These are phyloP conservation scores for Cladophialophora yegresii DNA, from an alignment of 2,329 filamentous ascomycete genomes.

Conservation along the genomic window DNA sequence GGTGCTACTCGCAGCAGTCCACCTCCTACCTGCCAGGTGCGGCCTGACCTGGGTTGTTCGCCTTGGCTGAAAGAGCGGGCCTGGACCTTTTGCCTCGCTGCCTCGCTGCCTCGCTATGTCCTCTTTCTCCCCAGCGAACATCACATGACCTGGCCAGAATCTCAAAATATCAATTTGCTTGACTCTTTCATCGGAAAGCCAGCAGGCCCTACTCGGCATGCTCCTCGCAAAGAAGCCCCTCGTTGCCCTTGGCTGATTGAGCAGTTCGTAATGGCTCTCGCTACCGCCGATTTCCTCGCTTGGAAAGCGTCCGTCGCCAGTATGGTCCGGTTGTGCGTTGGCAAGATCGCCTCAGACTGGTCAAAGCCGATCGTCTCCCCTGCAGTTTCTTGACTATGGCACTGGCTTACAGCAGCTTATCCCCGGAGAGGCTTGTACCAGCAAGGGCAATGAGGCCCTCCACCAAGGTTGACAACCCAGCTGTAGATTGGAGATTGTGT, in stretches of 20 bases:
- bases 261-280: not conserved
- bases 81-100: not conserved
- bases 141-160: not conserved
- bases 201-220: not conserved
- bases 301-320: not conserved
- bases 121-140: not conserved
- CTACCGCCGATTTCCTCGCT: not conserved
- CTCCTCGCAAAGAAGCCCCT: not conserved
- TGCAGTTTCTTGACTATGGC: not conserved
- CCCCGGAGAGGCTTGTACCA: not conserved
- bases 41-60: not conserved
- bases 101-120: not conserved
- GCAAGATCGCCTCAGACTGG: not conserved
- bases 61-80: not conserved
- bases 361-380: not conserved
- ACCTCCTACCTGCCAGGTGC: not conserved
- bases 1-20: not conserved
- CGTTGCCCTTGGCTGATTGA: not conserved
- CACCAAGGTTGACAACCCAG: slow-evolving; percentile 14
- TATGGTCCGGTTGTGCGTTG: not conserved
- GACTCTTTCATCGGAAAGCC: not conserved
- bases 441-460: not conserved
- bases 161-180: not conserved
- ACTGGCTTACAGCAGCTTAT: not conserved
- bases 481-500: slow-evolving; percentile 11